Conservation (phyloP, 768 basidiomycete species). For the Omphalotus guepiniiformis region DNA sequence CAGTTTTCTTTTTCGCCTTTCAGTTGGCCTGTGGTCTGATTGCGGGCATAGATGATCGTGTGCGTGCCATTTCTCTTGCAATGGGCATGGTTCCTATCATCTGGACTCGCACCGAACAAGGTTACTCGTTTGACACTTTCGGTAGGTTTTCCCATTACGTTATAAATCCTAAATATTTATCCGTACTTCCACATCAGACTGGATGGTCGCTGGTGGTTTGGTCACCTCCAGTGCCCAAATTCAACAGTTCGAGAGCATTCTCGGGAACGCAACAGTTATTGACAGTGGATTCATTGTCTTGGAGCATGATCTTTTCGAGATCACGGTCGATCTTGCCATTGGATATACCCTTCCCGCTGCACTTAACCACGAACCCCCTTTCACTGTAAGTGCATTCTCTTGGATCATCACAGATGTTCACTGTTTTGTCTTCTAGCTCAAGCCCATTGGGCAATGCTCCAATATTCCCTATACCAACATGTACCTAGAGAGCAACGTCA, state of each 20-base stretch:
- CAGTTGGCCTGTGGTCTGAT: conserved; percentile 2
- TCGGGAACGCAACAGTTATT: conserved; percentile 52
- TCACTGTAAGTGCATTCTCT: conserved; percentile 44
- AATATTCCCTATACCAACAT: conserved; percentile 59
- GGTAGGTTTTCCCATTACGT: conserved; percentile 38
- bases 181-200: conserved; percentile 46
- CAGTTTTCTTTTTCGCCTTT: conserved; percentile 3
- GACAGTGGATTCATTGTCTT: conserved; percentile 75
- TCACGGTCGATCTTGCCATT: conserved; percentile 86
- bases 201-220: conserved; percentile 80
- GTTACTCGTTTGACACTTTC: conserved; percentile 64
- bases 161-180: neutral
- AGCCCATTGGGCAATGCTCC: conserved; percentile 77
- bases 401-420: neutral
- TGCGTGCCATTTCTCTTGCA: conserved; percentile 82
- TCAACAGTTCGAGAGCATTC: conserved; percentile 67
- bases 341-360: conserved; percentile 84
- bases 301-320: conserved; percentile 79
- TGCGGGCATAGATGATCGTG: conserved; percentile 75
- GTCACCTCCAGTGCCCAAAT: conserved; percentile 63
- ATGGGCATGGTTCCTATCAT: conserved; percentile 92
- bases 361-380: conserved; percentile 55
- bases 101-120: conserved; percentile 69
- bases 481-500: conserved; percentile 81
- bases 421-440: conserved; percentile 36